Evolutionary conservation across 345 rosid species (phyloP).

Genomic region (Ceriops zippeliana): DNA sequence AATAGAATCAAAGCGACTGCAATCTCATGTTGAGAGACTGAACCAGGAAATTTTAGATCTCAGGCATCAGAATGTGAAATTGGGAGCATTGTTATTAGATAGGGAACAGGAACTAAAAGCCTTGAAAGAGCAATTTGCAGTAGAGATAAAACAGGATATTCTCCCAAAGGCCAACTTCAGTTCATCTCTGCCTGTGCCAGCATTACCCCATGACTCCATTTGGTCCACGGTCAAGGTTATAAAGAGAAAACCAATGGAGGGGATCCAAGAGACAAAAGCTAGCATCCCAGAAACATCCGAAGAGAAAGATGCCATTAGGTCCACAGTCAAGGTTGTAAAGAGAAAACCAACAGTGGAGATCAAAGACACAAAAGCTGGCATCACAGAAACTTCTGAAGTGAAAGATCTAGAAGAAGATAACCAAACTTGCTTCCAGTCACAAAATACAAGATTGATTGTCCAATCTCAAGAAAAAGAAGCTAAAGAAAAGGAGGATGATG

Average conservation of each 20-base stretch:
- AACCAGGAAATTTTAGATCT: constrained; percentile 55
- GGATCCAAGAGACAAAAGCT: constrained; percentile 34
- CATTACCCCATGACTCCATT: constrained; percentile 23
- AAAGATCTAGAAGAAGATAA: constrained; percentile 27
- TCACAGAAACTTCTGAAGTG: constrained; percentile 24
- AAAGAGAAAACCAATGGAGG: constrained; percentile 30
- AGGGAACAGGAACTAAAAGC: constrained; percentile 51
- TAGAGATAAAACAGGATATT: constrained; percentile 29
- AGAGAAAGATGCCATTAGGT: constrained; percentile 18
- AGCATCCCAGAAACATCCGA: constrained; percentile 18
- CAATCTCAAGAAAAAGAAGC: constrained; percentile 57
- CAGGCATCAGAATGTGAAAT: constrained; percentile 49
- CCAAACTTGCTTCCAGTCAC: constrained; percentile 11
- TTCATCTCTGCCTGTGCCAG: constrained; percentile 31
- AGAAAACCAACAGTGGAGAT: constrained; percentile 36
- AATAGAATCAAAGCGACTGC: constrained; percentile 64
- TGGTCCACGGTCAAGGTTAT: constrained; percentile 38
- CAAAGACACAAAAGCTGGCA: constrained; percentile 26
- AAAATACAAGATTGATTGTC: constrained; percentile 20
- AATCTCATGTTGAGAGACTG: constrained; percentile 58
- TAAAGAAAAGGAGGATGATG: constrained; percentile 42
- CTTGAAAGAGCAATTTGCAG: constrained; percentile 40
- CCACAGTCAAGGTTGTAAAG: constrained; percentile 17
- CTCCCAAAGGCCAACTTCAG: constrained; percentile 30
- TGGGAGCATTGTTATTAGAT: constrained; percentile 44